A percentile compares a stretch with the other conserved stretches of the same genome.
phyloP scores from a whole-genome alignment of 371 early-diverging fungal genomes.

The Actinomortierella wolfii region DNA sequence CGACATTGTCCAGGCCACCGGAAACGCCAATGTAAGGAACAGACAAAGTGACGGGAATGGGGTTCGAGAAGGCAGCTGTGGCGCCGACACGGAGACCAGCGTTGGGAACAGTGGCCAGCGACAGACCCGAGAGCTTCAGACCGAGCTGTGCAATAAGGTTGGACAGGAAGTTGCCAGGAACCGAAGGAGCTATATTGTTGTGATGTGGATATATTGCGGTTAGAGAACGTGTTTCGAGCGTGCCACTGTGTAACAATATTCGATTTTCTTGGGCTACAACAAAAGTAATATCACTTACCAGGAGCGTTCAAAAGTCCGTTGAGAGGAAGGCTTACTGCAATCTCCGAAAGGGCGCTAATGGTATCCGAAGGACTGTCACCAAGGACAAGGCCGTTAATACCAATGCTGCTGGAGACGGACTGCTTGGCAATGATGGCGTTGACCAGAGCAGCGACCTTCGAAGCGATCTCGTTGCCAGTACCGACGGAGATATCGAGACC shows the following conservation, averaged over 20 bases:
- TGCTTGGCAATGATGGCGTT: slow-evolving; percentile 39
- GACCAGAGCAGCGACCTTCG: slow-evolving; percentile 37
- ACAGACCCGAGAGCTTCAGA: slow-evolving; percentile 23
- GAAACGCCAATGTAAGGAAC: slow-evolving; percentile 39
- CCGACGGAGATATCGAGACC: slow-evolving; percentile 30
- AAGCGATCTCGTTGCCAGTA: slow-evolving; percentile 24
- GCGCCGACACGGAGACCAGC: slow-evolving; percentile 40
- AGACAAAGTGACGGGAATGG: slow-evolving; percentile 37
- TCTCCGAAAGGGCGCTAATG: slow-evolving; percentile 32
- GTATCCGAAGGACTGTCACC: slow-evolving; percentile 25
- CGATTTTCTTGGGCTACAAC: too few species aligned
- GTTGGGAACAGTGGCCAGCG: slow-evolving; percentile 36
- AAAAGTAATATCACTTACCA: slow-evolving; percentile 6
- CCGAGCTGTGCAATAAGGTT: slow-evolving; percentile 31
- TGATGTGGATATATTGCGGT: too few species aligned
- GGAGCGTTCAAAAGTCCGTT: slow-evolving; percentile 23
- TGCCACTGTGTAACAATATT: too few species aligned
- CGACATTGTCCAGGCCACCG: slow-evolving; percentile 36
- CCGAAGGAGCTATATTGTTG: slow-evolving; percentile 11
- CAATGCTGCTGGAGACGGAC: slow-evolving; percentile 27
- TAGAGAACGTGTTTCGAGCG: too few species aligned
- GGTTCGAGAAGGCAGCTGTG: slow-evolving; percentile 36
- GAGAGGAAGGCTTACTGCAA: slow-evolving; percentile 24
- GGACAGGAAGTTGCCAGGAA: slow-evolving; percentile 19
- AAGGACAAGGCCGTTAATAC: slow-evolving; percentile 29